Evolutionary conservation across 306 rosid genomes (phyloP).

Genomic region (Casuarina equisetifolia): DNA sequence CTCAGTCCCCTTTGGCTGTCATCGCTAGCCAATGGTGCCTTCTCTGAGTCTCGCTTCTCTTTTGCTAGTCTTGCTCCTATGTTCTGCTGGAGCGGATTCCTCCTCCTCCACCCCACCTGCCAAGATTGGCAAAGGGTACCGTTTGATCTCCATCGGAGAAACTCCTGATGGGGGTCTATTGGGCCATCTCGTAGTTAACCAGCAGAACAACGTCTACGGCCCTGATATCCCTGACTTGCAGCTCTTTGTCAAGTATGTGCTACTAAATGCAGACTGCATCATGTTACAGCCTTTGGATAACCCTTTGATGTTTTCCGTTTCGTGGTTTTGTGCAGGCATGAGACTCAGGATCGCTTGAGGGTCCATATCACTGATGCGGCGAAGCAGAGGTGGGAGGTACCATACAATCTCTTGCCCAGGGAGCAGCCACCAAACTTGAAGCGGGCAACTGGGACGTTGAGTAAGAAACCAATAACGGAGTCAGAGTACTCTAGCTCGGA

Average conservation of each 20-base stretch:
- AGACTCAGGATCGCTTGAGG: slow-evolving; percentile 75
- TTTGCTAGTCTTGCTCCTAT: slow-evolving; percentile 37
- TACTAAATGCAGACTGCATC: not conserved
- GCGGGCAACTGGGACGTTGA: slow-evolving; percentile 40
- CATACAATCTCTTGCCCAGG: slow-evolving; percentile 76
- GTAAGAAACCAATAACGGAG: slow-evolving; percentile 38
- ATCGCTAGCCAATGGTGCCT: slow-evolving; percentile 32
- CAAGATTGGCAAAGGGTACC: slow-evolving; percentile 81
- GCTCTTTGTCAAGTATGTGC: slow-evolving; percentile 72
- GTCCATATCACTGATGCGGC: slow-evolving; percentile 79
- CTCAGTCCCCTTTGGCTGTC: not conserved
- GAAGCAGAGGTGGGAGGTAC: slow-evolving; percentile 91
- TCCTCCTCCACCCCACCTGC: slow-evolving; percentile 33
- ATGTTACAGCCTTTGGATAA: not conserved
- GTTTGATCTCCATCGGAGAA: slow-evolving; percentile 68
- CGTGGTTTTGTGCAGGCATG: slow-evolving; percentile 53
- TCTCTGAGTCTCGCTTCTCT: slow-evolving; percentile 27
- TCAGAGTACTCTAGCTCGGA: slow-evolving; percentile 67
- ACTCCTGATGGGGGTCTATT: slow-evolving; percentile 66
- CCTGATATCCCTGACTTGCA: slow-evolving; percentile 73
- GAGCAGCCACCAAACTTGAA: slow-evolving; percentile 60
- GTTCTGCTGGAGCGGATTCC: slow-evolving; percentile 18
- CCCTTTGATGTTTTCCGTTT: not conserved
- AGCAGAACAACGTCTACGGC: slow-evolving; percentile 61
- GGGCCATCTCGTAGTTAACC: slow-evolving; percentile 61